Conservation (phyloP, 495 filamentous ascomycete genomes). For the Xylona heveae region DNA sequence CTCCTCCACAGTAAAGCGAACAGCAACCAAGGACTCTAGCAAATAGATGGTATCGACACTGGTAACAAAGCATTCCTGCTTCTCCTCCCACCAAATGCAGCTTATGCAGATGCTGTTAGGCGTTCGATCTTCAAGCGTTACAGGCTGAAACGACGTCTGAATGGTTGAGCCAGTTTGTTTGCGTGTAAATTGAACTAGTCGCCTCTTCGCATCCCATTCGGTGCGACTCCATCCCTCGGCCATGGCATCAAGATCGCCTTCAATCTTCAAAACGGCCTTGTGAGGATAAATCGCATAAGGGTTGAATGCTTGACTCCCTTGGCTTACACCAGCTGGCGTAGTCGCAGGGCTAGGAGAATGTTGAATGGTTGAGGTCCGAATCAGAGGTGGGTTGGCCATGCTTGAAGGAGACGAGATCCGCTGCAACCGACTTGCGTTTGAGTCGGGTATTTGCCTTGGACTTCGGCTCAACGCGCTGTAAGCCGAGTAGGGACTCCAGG, state of each 20-base stretch:
- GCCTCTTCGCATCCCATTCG: conserved; percentile 52
- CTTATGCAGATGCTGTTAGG: conserved; percentile 68
- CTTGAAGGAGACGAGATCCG: conserved; percentile 22
- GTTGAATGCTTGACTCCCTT: conserved; percentile 38
- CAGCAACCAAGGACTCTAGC: conserved; percentile 67
- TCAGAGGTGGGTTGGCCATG: conserved; percentile 40
- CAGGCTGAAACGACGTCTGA: conserved; percentile 46
- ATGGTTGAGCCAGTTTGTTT: conserved; percentile 57
- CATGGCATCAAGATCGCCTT: conserved; percentile 70
- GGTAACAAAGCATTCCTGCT: conserved; percentile 72
- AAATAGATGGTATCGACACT: conserved; percentile 92
- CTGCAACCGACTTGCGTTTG: conserved; percentile 16
- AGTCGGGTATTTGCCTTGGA: conserved; percentile 13
- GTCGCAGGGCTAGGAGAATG: conserved; percentile 25
- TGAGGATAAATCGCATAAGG: conserved; percentile 68
- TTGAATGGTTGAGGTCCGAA: conserved; percentile 68
- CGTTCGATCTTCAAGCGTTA: conserved; percentile 44
- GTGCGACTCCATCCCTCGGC: conserved; percentile 54
- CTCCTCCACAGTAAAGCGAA: conserved; percentile 79
- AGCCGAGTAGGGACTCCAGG: conserved; percentile 22
- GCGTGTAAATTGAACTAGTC: conserved; percentile 72
- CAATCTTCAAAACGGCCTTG: conserved; percentile 68
- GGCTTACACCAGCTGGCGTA: conserved; percentile 15
- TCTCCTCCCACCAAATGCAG: conserved; percentile 87
- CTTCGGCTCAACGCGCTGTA: conserved; percentile 18